A percentile compares a stretch with the other conserved stretches of the same genome.
These are phyloP conservation scores for Mortierella sp. DNA, from an alignment of 371 early-diverging fungal species.

Conservation along the genomic window DNA sequence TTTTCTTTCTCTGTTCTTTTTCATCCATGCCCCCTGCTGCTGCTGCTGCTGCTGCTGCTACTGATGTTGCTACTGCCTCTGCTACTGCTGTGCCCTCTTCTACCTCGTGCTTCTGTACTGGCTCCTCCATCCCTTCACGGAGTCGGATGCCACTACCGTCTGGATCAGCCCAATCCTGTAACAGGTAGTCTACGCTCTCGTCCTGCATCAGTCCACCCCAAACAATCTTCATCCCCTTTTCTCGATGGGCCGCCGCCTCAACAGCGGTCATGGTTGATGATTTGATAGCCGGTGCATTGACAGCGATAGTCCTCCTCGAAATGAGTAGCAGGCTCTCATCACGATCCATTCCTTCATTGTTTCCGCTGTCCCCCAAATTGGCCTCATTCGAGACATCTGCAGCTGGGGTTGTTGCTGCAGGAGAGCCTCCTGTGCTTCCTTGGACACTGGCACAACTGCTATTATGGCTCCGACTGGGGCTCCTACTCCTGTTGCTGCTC, in stretches of 20 bases:
- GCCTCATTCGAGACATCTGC: neutral
- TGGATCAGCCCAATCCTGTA: slow-evolving; percentile 18
- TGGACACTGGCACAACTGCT: no score
- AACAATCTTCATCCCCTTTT: slow-evolving; percentile 42
- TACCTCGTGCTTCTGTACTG: neutral
- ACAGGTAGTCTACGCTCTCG: slow-evolving; percentile 1
- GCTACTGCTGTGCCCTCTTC: slow-evolving; percentile 12
- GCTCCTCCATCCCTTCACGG: neutral
- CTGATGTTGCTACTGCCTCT: neutral
- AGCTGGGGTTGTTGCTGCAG: neutral
- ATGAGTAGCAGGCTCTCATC: no score
- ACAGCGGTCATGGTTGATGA: neutral
- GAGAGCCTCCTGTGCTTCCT: neutral
- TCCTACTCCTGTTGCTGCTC: slow-evolving; percentile 1
- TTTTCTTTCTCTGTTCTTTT: no score
- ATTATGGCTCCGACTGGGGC: neutral
- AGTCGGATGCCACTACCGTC: neutral
- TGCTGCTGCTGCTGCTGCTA: slow-evolving; percentile 10
- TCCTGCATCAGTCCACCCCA: slow-evolving; percentile 39
- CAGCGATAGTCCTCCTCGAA: no score
- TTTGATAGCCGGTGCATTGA: no score
- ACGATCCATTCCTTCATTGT: no score
- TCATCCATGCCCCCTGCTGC: no score
- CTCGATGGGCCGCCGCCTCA: slow-evolving; percentile 31
- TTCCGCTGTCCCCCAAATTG: no score